Conservation (phyloP, 352 stramenopile genomes). For the Blastocystis sp. region DNA sequence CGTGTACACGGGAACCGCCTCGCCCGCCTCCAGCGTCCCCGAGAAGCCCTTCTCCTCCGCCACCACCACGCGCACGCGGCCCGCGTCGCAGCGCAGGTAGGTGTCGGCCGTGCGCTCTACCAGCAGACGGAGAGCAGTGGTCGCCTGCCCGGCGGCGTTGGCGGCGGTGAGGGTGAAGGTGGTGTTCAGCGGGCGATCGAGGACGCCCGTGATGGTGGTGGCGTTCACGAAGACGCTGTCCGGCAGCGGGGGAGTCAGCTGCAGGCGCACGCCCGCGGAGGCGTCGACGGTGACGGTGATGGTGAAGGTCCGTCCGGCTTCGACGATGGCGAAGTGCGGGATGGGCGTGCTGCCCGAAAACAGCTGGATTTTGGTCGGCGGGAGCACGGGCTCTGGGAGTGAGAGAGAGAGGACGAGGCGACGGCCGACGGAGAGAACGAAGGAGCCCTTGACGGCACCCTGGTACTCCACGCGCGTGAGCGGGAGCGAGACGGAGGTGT, state of each 20-base stretch:
- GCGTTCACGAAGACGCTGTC: background rate
- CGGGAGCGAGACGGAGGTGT: background rate
- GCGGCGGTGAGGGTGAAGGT: constrained; percentile 26
- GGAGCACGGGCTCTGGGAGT: background rate
- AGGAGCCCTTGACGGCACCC: background rate
- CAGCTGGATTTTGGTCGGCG: background rate
- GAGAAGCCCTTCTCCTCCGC: background rate
- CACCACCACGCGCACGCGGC: background rate
- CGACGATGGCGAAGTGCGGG: background rate
- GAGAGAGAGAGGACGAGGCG: background rate
- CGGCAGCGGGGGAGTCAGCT: background rate
- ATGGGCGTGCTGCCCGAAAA: background rate
- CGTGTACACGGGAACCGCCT: background rate
- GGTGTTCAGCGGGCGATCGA: background rate
- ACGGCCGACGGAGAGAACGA: background rate
- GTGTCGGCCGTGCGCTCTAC: background rate
- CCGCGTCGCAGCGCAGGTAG: background rate
- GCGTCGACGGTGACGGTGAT: constrained; percentile 17
- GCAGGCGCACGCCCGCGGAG: background rate
- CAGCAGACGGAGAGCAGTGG: background rate
- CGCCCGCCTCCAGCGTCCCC: background rate
- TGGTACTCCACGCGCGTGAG: background rate
- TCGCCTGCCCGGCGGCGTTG: background rate
- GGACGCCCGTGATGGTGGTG: background rate
- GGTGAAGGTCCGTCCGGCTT: background rate